Percentiles rank a stretch among this genome's conserved stretches.
Conservation (phyloP, 2,329 filamentous ascomycete genomes). For the Botrytis squamosa region DNA sequence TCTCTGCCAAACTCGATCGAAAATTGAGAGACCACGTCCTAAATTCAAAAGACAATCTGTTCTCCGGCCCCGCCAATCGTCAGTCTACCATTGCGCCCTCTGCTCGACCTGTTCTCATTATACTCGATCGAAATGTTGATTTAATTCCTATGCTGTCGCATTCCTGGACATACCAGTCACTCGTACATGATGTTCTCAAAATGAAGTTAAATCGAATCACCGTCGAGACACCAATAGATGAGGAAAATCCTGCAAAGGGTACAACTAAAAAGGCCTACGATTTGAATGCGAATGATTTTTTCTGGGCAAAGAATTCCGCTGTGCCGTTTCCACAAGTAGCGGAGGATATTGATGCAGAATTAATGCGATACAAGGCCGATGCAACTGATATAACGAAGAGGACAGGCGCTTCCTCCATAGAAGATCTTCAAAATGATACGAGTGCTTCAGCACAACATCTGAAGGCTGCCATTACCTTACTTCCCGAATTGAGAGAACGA, state of each 20-base stretch:
- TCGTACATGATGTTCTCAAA: slow-evolving; percentile 74
- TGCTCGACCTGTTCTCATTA: slow-evolving; percentile 83
- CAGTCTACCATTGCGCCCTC: slow-evolving; percentile 60
- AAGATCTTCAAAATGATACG: slow-evolving; percentile 88
- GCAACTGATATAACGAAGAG: slow-evolving; percentile 92
- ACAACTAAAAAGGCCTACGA: slow-evolving; percentile 88
- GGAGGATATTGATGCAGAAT: slow-evolving; percentile 90
- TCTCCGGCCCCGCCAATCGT: slow-evolving; percentile 62
- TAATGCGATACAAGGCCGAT: slow-evolving; percentile 94
- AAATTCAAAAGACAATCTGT: slow-evolving; percentile 97
- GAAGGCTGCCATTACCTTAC: slow-evolving; percentile 88
- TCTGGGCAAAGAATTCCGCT: slow-evolving; percentile 91
- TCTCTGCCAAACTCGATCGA: slow-evolving; percentile 88
- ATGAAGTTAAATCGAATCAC: slow-evolving; percentile 93
- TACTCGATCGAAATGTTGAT: slow-evolving; percentile 94
- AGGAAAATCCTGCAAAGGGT: slow-evolving; percentile 70
- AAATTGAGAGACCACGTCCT: slow-evolving; percentile 95
- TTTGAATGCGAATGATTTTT: slow-evolving; percentile 85
- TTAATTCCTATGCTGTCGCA: slow-evolving; percentile 98
- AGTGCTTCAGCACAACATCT: slow-evolving; percentile 89
- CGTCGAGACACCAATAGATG: slow-evolving; percentile 79
- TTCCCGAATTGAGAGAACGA: slow-evolving; percentile 88
- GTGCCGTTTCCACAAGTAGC: slow-evolving; percentile 93
- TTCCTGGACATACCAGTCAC: slow-evolving; percentile 84
- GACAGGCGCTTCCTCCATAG: slow-evolving; percentile 87